Evolutionary conservation across 1,284 basidiomycete species (phyloP).

Genomic region (Coniferiporia weirii): DNA sequence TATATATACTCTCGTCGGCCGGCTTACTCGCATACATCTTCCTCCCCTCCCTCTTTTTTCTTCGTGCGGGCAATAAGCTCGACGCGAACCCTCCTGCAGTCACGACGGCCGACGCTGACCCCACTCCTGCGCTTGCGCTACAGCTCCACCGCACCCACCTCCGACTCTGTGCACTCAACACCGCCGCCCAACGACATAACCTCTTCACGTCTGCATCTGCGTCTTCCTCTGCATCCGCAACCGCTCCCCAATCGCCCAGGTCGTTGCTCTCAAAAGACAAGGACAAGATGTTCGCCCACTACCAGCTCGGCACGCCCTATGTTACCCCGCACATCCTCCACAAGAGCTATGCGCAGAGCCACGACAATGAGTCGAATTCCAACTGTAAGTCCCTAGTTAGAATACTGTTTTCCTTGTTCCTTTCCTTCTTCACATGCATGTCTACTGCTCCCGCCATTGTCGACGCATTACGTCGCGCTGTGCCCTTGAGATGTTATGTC

Average conservation of each 20-base stretch:
- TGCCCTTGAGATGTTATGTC: background rate
- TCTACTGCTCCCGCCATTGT: background rate
- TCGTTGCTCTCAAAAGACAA: background rate
- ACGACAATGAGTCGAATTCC: constrained; percentile 54
- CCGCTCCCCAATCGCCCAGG: background rate
- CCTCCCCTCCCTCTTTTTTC: background rate
- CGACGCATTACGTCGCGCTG: background rate
- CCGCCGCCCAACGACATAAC: constrained; percentile 14
- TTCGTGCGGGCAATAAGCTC: constrained; percentile 6
- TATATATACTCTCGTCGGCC: background rate
- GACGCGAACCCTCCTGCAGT: background rate
- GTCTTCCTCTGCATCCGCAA: background rate
- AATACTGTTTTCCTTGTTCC: too few species aligned
- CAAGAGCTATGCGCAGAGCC: constrained; percentile 70
- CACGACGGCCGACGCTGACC: constrained; percentile 15
- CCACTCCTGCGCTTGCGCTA: constrained; percentile 10
- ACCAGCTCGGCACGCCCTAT: constrained; percentile 50
- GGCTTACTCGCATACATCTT: background rate
- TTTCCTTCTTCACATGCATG: background rate
- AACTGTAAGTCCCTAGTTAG: constrained; percentile 43
- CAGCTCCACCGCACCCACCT: constrained; percentile 18
- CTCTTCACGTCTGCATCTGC: background rate
- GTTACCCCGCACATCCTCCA: constrained; percentile 82
- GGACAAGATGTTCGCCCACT: constrained; percentile 13
- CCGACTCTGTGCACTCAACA: constrained; percentile 16